Percentiles rank a stretch among this genome's conserved stretches.
Conservation (phyloP, 495 filamentous ascomycete genomes). For the Penicillium argentinense region DNA sequence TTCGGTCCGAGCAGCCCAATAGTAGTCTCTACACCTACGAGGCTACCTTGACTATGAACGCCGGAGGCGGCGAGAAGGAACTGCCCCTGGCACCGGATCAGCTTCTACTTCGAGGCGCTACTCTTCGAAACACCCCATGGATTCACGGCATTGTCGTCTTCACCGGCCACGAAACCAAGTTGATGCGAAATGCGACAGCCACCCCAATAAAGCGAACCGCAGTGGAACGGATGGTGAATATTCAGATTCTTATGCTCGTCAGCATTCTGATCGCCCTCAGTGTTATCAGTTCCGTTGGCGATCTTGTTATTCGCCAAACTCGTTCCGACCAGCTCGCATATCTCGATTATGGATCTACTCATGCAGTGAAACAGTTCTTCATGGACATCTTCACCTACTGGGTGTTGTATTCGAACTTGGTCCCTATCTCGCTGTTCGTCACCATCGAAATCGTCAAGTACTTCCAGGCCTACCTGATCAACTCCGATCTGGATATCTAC, state of each 20-base stretch:
- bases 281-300: constrained; percentile 86
- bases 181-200: constrained; percentile 98
- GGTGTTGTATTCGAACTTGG: constrained; percentile 96
- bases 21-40: constrained; percentile 99
- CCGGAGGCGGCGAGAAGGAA: constrained; percentile 95
- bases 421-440: constrained; percentile 97
- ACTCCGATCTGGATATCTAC: constrained; percentile 97
- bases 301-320: constrained; percentile 73
- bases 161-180: constrained; percentile 96
- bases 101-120: constrained; percentile 88
- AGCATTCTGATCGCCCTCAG: constrained; percentile 80
- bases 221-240: constrained; percentile 90
- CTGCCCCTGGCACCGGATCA: constrained; percentile 78
- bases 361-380: constrained; percentile 78
- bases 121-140: constrained; percentile 96
- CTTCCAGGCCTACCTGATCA: constrained; percentile 94
- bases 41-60: constrained; percentile 88
- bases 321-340: constrained; percentile 62
- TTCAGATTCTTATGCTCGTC: constrained; percentile 87
- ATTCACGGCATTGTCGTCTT: constrained; percentile 96
- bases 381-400: constrained; percentile 97
- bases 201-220: constrained; percentile 97
- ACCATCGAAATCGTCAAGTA: constrained; percentile 98
- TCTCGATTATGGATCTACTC: constrained; percentile 60
- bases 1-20: constrained; percentile 97